These are phyloP conservation scores for Oidiodendron maius DNA, from an alignment of 495 filamentous ascomycete genomes.

Conservation along the genomic window DNA sequence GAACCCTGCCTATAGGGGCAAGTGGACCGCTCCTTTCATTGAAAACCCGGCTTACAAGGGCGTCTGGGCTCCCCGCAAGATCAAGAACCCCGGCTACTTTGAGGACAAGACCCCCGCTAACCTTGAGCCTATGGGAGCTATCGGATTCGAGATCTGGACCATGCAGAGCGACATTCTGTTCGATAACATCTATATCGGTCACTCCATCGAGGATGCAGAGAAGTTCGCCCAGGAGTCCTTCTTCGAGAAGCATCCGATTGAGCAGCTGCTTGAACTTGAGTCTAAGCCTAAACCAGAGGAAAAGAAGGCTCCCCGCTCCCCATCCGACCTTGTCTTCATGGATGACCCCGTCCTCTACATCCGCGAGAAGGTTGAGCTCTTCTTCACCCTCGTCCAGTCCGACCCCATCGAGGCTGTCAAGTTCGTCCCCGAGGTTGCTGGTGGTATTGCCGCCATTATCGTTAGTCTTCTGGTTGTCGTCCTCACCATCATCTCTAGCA, in stretches of 20 bases:
- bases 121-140: constrained; percentile 93
- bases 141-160: constrained; percentile 99
- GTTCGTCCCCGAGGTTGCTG: constrained; percentile 86
- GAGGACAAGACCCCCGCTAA: constrained; percentile 97
- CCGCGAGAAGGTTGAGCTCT: constrained; percentile 86
- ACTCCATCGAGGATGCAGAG: constrained; percentile 90
- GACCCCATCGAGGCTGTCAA: constrained; percentile 88
- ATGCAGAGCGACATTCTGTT: constrained; percentile 99
- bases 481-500: constrained; percentile 43
- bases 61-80: constrained; percentile 80
- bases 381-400: constrained; percentile 75
- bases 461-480: constrained; percentile 63
- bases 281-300: constrained; percentile 74
- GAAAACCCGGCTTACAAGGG: constrained; percentile 99
- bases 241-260: constrained; percentile 81
- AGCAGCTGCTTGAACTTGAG: constrained; percentile 77
- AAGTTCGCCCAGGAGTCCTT: constrained; percentile 89
- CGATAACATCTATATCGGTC: constrained; percentile 99
- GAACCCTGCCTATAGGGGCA: constrained; percentile 98
- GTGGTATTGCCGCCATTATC: constrained; percentile 62
- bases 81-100: constrained; percentile 92
- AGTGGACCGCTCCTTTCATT: constrained; percentile 89
- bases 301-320: constrained; percentile 48
- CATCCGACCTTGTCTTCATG: constrained; percentile 77
- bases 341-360: constrained; percentile 88